A percentile compares a stretch with the other conserved stretches of the same genome.
Evolutionary conservation across 169 alveolate species (phyloP).

Genomic region (Plasmodium chabaudi): DNA sequence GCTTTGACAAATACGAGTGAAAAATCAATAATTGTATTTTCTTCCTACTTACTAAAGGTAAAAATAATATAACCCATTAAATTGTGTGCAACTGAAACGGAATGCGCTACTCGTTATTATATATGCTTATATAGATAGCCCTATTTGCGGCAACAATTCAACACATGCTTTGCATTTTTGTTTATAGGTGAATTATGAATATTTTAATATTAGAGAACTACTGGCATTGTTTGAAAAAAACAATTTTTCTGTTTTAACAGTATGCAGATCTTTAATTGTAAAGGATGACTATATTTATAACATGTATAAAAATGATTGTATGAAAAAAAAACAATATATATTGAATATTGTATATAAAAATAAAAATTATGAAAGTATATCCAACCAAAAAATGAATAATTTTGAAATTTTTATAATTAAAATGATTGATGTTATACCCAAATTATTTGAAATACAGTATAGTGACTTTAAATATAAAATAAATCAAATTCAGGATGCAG

Average conservation of each 20-base stretch:
- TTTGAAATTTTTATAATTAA: slow-evolving; percentile 70
- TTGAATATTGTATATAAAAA: slow-evolving; percentile 46
- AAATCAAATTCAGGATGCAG: background rate
- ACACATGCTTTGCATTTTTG: background rate
- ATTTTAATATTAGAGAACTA: slow-evolving; percentile 56
- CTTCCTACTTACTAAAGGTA: slow-evolving; percentile 56
- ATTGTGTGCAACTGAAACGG: background rate
- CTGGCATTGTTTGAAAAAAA: slow-evolving; percentile 45
- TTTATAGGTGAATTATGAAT: slow-evolving; percentile 67
- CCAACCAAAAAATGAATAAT: slow-evolving; percentile 74
- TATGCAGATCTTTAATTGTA: slow-evolving; percentile 43
- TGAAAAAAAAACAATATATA: slow-evolving; percentile 32
- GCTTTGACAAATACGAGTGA: slow-evolving; percentile 63
- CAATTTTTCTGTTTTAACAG: slow-evolving; percentile 34
- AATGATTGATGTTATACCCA: slow-evolving; percentile 68
- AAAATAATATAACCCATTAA: background rate
- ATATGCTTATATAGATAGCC: too few species aligned
- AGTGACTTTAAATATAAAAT: slow-evolving; percentile 33
- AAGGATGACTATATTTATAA: slow-evolving; percentile 17
- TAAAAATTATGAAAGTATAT: slow-evolving; percentile 54
- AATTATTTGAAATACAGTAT: slow-evolving; percentile 41
- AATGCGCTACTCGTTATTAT: background rate
- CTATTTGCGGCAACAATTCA: too few species aligned
- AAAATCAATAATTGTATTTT: slow-evolving; percentile 59
- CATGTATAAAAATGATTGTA: slow-evolving; percentile 13